Evolutionary conservation across 2,329 filamentous ascomycete species (phyloP).

Genomic region (Cladosporium cucumerinum): DNA sequence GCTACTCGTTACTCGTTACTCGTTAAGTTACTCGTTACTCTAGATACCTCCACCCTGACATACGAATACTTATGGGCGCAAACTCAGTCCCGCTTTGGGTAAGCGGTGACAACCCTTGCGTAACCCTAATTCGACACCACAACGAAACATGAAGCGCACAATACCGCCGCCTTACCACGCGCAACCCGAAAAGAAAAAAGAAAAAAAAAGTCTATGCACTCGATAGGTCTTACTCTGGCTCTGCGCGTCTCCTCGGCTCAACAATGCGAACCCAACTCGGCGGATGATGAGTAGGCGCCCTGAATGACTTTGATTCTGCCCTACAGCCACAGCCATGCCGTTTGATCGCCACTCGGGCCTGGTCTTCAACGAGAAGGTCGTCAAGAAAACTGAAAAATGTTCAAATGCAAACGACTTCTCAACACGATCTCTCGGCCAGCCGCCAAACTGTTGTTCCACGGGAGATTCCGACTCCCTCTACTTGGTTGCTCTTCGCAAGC

Average conservation of each 20-base stretch:
- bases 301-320: neutral
- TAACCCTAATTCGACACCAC: neutral
- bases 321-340: neutral
- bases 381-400: neutral
- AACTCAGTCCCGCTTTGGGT: neutral
- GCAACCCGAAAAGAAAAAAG: neutral
- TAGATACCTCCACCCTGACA: neutral
- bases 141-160: neutral
- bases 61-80: neutral
- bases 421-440: neutral
- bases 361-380: constrained; percentile 19
- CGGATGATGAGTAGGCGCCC: neutral
- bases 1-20: neutral
- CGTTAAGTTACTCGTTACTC: neutral
- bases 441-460: neutral
- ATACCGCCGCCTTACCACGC: neutral
- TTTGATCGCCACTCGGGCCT: constrained; percentile 19
- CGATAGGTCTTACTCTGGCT: neutral
- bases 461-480: constrained; percentile 12
- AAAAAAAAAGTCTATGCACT: neutral
- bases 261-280: neutral
- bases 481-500: constrained; percentile 17
- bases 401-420: neutral
- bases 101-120: neutral
- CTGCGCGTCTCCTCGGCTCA: neutral